Evolutionary conservation across 768 basidiomycete species (phyloP).

Genomic region (Tylopilus cervinicoccineus): DNA sequence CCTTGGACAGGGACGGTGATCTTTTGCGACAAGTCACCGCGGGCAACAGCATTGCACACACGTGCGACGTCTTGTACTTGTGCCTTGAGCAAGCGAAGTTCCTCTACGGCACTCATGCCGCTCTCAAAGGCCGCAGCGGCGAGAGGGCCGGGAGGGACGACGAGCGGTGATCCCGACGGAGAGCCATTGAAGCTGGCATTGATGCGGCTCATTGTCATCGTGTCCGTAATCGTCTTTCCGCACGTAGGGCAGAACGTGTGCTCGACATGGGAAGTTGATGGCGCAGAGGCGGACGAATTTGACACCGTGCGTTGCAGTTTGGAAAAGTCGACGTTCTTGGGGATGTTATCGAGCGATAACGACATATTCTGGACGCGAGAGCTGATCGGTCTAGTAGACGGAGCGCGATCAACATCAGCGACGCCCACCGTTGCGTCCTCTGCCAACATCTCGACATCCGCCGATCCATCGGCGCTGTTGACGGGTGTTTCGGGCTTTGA

Average conservation of each 20-base stretch:
- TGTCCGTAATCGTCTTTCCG: slow-evolving; percentile 47
- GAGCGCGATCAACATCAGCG: slow-evolving; percentile 20
- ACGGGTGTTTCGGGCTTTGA: slow-evolving; percentile 20
- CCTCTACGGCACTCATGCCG: slow-evolving; percentile 68
- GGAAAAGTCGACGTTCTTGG: slow-evolving; percentile 35
- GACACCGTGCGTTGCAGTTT: slow-evolving; percentile 30
- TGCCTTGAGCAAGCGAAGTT: slow-evolving; percentile 74
- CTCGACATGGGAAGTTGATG: slow-evolving; percentile 39
- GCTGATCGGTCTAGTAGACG: slow-evolving; percentile 22
- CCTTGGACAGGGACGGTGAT: slow-evolving; percentile 78
- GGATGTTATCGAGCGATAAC: slow-evolving; percentile 51
- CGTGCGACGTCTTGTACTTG: slow-evolving; percentile 81
- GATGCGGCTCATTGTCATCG: slow-evolving; percentile 33
- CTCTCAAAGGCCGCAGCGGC: slow-evolving; percentile 53
- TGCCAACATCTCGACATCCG: slow-evolving; percentile 29
- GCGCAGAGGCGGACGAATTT: slow-evolving; percentile 39
- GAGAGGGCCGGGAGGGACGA: slow-evolving; percentile 54
- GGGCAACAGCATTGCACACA: slow-evolving; percentile 77
- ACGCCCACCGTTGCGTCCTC: slow-evolving; percentile 26
- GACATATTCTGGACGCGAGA: slow-evolving; percentile 39
- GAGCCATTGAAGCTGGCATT: slow-evolving; percentile 22
- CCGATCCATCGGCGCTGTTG: slow-evolving; percentile 8
- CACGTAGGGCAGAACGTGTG: slow-evolving; percentile 52
- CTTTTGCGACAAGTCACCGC: slow-evolving; percentile 72
- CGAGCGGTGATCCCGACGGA: slow-evolving; percentile 36